Conservation (phyloP, 2,329 filamentous ascomycete species). For the Sporothrix schenckii region DNA sequence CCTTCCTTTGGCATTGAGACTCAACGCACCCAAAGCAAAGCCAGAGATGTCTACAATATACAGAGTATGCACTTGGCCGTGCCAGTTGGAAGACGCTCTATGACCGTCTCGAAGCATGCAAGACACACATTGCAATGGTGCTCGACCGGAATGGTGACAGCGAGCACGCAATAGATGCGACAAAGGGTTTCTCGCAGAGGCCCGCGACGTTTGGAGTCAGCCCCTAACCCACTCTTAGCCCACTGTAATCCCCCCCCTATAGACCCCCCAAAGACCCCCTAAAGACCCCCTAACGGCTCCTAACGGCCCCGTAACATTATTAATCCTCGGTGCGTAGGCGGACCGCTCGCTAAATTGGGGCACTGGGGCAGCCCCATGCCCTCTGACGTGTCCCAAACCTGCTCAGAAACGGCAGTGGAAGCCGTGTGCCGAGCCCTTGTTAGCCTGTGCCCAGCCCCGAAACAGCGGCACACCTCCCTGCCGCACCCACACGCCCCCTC, state of each 20-base stretch:
- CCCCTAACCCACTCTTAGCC: not conserved
- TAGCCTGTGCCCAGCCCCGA: conserved; percentile 8
- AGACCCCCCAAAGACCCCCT: not conserved
- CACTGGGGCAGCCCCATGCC: not conserved
- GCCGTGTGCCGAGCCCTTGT: not conserved
- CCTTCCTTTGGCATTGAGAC: not conserved
- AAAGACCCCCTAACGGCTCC: not conserved
- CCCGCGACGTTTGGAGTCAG: not conserved
- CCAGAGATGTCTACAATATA: not conserved
- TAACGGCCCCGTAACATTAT: not conserved
- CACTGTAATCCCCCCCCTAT: not conserved
- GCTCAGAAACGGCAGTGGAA: conserved; percentile 24
- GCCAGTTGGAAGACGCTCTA: too few relatives aligned
- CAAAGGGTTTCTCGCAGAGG: not conserved
- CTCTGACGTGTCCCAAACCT: conserved; percentile 27
- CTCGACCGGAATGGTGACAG: not conserved
- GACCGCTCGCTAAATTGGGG: not conserved
- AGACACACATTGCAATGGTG: not conserved
- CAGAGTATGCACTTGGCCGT: too few relatives aligned
- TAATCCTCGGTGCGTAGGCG: conserved; percentile 4
- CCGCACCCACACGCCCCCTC: not conserved
- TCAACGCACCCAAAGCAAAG: not conserved
- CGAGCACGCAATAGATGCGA: conserved; percentile 23
- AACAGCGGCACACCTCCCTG: conserved; percentile 9
- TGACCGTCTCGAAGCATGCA: too few relatives aligned